Percentiles rank a stretch among this genome's conserved stretches.
Conservation (phyloP, 176 grass and related monocot species). For the Eragrostis curvula region DNA sequence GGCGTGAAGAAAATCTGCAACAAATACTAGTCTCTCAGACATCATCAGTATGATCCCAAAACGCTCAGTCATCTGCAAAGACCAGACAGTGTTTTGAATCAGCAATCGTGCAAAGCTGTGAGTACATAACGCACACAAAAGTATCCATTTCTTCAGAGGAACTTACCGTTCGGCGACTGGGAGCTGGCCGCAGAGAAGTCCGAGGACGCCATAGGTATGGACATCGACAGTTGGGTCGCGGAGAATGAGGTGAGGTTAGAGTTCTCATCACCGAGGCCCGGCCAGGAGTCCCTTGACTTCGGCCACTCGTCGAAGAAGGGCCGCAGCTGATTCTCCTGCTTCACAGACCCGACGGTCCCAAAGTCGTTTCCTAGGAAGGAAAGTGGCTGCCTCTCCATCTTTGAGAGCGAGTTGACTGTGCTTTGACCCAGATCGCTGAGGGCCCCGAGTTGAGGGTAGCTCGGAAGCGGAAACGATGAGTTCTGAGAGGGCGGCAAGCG, state of each 20-base stretch:
- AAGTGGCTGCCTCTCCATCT: conserved; percentile 47
- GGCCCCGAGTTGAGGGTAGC: conserved; percentile 47
- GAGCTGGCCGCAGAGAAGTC: conserved; percentile 79
- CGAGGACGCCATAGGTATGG: conserved; percentile 64
- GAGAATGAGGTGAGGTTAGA: conserved; percentile 57
- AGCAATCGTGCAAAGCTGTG: not conserved
- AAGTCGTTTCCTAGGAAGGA: conserved; percentile 46
- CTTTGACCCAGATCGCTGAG: conserved; percentile 42
- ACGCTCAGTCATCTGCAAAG: conserved; percentile 42
- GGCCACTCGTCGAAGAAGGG: conserved; percentile 97
- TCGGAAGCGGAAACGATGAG: conserved; percentile 41
- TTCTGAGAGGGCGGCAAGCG: conserved; percentile 38
- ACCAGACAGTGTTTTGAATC: not conserved
- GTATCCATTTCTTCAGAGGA: not conserved
- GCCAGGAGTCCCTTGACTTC: conserved; percentile 60
- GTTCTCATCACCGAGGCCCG: conserved; percentile 58
- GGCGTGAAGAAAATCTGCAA: conserved; percentile 10
- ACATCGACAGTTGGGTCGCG: conserved; percentile 81
- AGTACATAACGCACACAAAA: no score
- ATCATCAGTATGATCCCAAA: not conserved
- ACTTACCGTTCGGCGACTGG: conserved; percentile 58
- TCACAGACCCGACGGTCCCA: conserved; percentile 30
- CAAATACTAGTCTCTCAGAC: not conserved
- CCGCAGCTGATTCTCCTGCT: conserved; percentile 66
- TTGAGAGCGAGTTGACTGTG: conserved; percentile 35